These are phyloP conservation scores for Grosmannia huntii DNA, from an alignment of 2,329 filamentous ascomycete genomes.

Conservation along the genomic window DNA sequence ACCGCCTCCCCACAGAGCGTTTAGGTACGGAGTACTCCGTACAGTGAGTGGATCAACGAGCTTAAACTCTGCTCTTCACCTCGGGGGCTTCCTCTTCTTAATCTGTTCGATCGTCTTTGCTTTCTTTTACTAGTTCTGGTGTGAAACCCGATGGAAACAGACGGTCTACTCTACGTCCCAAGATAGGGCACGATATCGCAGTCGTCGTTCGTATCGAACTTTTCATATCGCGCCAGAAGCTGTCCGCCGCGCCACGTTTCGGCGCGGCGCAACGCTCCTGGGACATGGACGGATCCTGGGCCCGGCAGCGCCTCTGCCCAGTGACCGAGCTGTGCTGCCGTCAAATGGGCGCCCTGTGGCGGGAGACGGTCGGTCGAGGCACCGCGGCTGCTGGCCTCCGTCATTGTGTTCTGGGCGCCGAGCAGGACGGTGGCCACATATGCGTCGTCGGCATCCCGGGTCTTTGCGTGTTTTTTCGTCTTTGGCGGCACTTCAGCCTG, in stretches of 20 bases:
- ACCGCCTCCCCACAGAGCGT: no score
- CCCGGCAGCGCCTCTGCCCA: background rate
- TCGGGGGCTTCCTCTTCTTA: no score
- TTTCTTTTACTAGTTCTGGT: no score
- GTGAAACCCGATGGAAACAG: no score
- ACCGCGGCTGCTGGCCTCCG: background rate
- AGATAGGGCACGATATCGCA: background rate
- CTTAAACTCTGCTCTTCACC: no score
- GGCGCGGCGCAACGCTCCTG: background rate
- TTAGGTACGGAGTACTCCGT: no score
- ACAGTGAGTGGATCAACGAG: no score
- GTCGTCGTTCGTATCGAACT: background rate
- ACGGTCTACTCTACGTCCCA: background rate
- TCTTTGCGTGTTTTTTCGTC: background rate
- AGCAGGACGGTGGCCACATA: background rate
- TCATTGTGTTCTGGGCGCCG: background rate
- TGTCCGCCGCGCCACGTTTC: slow-evolving; percentile 1
- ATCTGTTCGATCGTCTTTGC: no score
- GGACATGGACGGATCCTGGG: background rate
- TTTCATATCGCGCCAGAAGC: background rate
- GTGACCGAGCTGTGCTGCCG: background rate
- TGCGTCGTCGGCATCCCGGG: background rate
- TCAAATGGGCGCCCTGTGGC: background rate
- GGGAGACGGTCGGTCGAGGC: background rate
- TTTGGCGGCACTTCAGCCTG: background rate